These are phyloP conservation scores for Aspergillus floridensis DNA, from an alignment of 2,329 filamentous ascomycete genomes.

Conservation along the genomic window DNA sequence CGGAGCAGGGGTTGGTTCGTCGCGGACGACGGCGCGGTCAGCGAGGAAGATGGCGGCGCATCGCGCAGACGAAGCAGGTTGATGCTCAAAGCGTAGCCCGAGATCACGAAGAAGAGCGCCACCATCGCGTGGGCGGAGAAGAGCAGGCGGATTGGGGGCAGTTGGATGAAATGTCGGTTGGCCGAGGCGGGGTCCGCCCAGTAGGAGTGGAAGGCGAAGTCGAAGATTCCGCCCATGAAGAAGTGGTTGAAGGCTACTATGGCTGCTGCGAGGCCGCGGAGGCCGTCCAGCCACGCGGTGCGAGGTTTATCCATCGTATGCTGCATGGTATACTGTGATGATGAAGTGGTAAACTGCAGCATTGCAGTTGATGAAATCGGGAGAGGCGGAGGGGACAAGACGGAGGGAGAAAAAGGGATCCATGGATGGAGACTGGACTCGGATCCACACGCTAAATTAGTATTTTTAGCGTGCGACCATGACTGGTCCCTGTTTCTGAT, in stretches of 20 bases:
- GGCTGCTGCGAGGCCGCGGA: constrained; percentile 26
- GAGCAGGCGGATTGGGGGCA: constrained; percentile 41
- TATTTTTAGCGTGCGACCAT: neutral
- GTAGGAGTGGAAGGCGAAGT: constrained; percentile 20
- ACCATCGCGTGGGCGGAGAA: constrained; percentile 46
- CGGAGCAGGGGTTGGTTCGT: constrained; percentile 2
- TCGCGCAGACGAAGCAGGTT: constrained; percentile 43
- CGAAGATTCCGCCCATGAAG: constrained; percentile 22
- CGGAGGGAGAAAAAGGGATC: neutral
- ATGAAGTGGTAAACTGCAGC: neutral
- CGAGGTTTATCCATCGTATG: neutral
- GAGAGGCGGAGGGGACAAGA: neutral
- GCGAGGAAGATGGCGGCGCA: constrained; percentile 3
- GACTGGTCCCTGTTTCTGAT: neutral
- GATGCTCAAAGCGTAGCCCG: constrained; percentile 56
- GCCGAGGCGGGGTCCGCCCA: constrained; percentile 20
- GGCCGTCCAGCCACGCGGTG: constrained; percentile 26
- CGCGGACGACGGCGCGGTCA: neutral
- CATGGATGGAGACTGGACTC: neutral
- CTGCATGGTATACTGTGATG: neutral
- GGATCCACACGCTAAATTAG: neutral
- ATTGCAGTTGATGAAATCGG: neutral
- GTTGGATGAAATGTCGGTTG: constrained; percentile 26
- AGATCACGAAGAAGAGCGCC: constrained; percentile 57
- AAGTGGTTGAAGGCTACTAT: constrained; percentile 27